phyloP scores from a whole-genome alignment of 2,329 filamentous ascomycete species.

The Cercospora berteroae region DNA sequence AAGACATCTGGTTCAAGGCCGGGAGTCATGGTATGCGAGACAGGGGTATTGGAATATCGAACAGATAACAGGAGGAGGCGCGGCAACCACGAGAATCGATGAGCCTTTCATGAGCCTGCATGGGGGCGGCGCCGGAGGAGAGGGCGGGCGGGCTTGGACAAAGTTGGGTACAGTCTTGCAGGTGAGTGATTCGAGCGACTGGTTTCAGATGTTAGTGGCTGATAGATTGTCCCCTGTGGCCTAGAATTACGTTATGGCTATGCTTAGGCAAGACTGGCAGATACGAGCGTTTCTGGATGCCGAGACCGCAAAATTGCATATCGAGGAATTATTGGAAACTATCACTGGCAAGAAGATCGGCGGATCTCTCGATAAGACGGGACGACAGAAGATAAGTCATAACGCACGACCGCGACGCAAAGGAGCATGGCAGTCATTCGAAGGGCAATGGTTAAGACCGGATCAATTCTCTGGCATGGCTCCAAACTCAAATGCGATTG shows the following conservation, averaged over 20 bases:
- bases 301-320: neutral
- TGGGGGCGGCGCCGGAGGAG: neutral
- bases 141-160: neutral
- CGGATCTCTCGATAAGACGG: neutral
- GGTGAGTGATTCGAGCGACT: neutral
- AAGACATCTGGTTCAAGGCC: neutral
- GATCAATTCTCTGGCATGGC: neutral
- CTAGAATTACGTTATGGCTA: neutral
- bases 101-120: neutral
- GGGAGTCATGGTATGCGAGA: neutral
- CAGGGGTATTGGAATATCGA: neutral
- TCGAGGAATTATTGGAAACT: neutral
- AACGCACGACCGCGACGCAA: neutral
- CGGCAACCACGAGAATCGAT: neutral
- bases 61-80: neutral
- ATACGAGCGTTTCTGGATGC: neutral
- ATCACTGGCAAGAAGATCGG: neutral
- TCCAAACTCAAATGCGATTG: neutral
- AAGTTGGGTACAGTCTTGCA: neutral
- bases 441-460: neutral
- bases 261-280: neutral
- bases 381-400: neutral
- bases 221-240: neutral
- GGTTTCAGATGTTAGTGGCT: neutral
- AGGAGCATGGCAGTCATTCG: neutral